Percentiles rank a stretch among this genome's conserved stretches.
Conservation (phyloP, 2,329 filamentous ascomycete genomes). For the Alternaria sp. region DNA sequence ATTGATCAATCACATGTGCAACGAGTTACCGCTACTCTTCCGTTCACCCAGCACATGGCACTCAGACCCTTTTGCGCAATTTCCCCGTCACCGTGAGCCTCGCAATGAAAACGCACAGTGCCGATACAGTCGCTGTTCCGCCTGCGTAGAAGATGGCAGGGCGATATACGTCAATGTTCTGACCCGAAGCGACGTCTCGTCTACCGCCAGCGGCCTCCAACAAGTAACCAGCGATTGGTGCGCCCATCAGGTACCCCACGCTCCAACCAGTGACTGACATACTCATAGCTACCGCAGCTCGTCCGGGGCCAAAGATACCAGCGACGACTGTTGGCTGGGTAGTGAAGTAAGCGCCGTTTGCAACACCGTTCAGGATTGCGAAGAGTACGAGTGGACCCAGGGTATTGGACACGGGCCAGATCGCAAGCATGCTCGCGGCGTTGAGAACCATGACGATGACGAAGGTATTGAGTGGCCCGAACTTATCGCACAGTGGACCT, state of each 20-base stretch:
- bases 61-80: conserved; percentile 23
- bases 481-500: conserved; percentile 35
- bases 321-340: conserved; percentile 39
- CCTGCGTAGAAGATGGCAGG: conserved; percentile 43
- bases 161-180: conserved; percentile 31
- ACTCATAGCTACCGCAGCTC: conserved; percentile 37
- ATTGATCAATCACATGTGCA: background rate
- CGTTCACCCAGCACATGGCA: background rate
- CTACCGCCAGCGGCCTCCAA: conserved; percentile 34
- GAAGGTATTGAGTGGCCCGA: conserved; percentile 43
- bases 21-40: background rate
- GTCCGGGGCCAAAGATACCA: conserved; percentile 33
- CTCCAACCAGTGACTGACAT: conserved; percentile 38
- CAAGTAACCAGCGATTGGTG: conserved; percentile 36
- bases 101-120: conserved; percentile 29
- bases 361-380: conserved; percentile 36
- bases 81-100: conserved; percentile 28
- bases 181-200: conserved; percentile 1
- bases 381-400: conserved; percentile 35
- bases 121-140: conserved; percentile 27
- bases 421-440: conserved; percentile 36
- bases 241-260: conserved; percentile 36
- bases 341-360: conserved; percentile 39
- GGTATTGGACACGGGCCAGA: conserved; percentile 38
- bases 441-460: conserved; percentile 35